These are phyloP conservation scores for Psilocybe mexicana DNA, from an alignment of 1,284 basidiomycete species.

Conservation along the genomic window DNA sequence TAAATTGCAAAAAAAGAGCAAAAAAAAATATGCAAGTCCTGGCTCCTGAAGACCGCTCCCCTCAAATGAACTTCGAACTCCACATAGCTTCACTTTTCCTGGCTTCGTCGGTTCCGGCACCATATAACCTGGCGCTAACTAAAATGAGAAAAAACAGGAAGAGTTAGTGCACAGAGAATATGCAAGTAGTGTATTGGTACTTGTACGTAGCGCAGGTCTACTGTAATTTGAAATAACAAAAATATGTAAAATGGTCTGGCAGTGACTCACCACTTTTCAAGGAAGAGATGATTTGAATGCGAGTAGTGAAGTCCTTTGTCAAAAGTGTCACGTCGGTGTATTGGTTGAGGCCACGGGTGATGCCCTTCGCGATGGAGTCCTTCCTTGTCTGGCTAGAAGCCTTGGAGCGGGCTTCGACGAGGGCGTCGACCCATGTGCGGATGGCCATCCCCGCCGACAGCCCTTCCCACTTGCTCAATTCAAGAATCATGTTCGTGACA, in stretches of 20 bases:
- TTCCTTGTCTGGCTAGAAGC: constrained; percentile 31
- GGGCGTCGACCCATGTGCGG: constrained; percentile 50
- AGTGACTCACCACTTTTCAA: constrained; percentile 45
- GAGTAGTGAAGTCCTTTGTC: constrained; percentile 50
- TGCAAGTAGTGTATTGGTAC: neutral
- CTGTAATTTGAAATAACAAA: too few species aligned
- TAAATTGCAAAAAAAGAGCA: neutral
- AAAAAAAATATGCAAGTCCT: neutral
- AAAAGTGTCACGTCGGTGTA: constrained; percentile 46
- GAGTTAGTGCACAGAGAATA: constrained; percentile 7
- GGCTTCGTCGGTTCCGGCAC: constrained; percentile 46
- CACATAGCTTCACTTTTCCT: constrained; percentile 47
- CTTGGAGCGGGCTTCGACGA: constrained; percentile 39
- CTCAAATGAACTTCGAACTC: constrained; percentile 50
- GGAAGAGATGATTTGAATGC: constrained; percentile 51
- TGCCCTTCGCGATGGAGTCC: constrained; percentile 44
- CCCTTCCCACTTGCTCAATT: constrained; percentile 53
- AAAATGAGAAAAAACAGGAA: constrained; percentile 22
- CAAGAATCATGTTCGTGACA: constrained; percentile 51
- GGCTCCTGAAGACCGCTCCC: neutral
- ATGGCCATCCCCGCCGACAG: constrained; percentile 54
- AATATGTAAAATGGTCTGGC: neutral
- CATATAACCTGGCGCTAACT: constrained; percentile 50
- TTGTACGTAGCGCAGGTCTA: neutral
- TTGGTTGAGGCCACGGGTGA: constrained; percentile 47